Evolutionary conservation across 2,329 filamentous ascomycete species (phyloP).

Genomic region (Epichloe sibirici): DNA sequence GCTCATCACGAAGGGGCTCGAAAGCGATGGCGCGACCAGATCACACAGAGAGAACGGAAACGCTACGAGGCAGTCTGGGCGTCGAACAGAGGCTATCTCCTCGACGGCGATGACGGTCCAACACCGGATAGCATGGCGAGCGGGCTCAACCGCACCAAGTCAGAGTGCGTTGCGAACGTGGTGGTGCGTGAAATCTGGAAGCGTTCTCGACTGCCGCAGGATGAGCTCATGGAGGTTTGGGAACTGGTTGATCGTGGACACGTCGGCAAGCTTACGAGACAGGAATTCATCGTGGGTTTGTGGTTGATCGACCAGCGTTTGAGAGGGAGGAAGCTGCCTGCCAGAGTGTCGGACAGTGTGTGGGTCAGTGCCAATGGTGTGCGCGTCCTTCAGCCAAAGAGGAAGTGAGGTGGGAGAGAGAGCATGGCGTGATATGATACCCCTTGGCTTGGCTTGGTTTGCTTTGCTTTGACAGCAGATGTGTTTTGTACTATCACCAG

Average conservation of each 20-base stretch:
- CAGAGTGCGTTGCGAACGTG: conserved; percentile 50
- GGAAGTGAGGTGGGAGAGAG: not conserved
- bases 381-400: conserved; percentile 21
- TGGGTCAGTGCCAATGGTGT: conserved; percentile 56
- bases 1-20: conserved; percentile 65
- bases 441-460: not conserved
- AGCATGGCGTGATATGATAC: not conserved
- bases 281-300: conserved; percentile 72
- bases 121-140: conserved; percentile 8
- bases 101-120: conserved; percentile 16
- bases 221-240: conserved; percentile 67
- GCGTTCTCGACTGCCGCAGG: conserved; percentile 52
- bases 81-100: conserved; percentile 55
- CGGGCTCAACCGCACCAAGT: conserved; percentile 15
- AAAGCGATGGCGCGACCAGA: conserved; percentile 63
- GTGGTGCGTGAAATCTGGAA: conserved; percentile 66
- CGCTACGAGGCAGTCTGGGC: conserved; percentile 80
- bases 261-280: conserved; percentile 45
- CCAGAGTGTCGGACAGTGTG: conserved; percentile 58
- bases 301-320: conserved; percentile 74
- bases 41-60: conserved; percentile 61
- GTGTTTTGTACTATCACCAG: too few species aligned
- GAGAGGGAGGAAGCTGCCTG: conserved; percentile 66
- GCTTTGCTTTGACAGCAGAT: too few species aligned
- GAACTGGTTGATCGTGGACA: conserved; percentile 52